Evolutionary conservation across 2,329 filamentous ascomycete genomes (phyloP), one percentile per base, ranked within the genome.

Genomic region (Fusarium sp.): DNA sequence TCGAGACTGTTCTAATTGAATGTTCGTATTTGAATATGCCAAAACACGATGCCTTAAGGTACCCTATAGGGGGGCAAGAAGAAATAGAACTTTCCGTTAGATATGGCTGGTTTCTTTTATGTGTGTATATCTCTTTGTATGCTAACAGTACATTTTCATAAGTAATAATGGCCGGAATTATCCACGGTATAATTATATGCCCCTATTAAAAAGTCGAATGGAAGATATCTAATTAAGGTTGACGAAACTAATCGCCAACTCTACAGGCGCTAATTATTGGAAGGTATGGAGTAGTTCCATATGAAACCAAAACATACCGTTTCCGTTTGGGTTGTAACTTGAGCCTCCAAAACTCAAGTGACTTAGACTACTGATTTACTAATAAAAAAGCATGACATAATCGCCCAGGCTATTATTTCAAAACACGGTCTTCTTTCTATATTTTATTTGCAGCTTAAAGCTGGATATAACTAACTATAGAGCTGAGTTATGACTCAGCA

Each of bases 151-250:
- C 17, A 11, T 7, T 33, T 33, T 33, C 30, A 32, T 14, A 30
- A 13, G 10, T 30, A 14, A 13, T 13, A 10, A 25, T 25, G 9
- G 25, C 25, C 9, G 8, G 25, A 25, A 25, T 25, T 25, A 25
- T 25, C 25, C 25, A 25, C 3, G 25, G 9, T 8, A 25, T 8
- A 25, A 25, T 10, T 9, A 25, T 7, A 9, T 25, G 8, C 25
- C 25, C 25, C 9, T 25, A 7, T 25, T 8, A 22, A 27, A 13
- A 11, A 33, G 20, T 13, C 20, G 14, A 13, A 10, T 4, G 10
- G 10, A 30, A 30, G 27, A 30, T 9, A 27, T 46, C 65, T 56
- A 57, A 66, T 68, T 30, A 45, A n/a, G 39, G 20, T 20, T 27
- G 13, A 30, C 23, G 23, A 53, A 53, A 22, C 23, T 43, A 35